Conservation (phyloP, 2,329 filamentous ascomycete species). For the Colletotrichum musae region DNA sequence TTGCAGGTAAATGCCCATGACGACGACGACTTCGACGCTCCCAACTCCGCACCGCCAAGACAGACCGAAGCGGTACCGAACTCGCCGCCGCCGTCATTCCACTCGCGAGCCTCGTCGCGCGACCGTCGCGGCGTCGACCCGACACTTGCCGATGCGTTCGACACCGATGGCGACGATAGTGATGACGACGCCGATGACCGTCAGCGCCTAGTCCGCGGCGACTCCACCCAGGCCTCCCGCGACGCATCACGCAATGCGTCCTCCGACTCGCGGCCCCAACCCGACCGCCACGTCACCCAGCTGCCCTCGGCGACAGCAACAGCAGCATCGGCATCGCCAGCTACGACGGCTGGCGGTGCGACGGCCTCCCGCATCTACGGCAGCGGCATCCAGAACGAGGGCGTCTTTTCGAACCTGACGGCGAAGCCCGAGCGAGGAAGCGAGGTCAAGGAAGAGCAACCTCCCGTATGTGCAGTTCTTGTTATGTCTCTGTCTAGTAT, state of each 20-base stretch:
- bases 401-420: conserved; percentile 95
- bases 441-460: conserved; percentile 87
- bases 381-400: conserved; percentile 85
- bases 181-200: conserved; percentile 85
- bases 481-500: not conserved
- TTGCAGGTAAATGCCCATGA: conserved; percentile 71
- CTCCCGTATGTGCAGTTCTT: conserved; percentile 78
- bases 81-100: conserved; percentile 87
- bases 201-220: conserved; percentile 86
- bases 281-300: conserved; percentile 42
- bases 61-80: conserved; percentile 59
- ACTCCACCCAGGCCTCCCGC: conserved; percentile 52
- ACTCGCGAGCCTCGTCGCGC: conserved; percentile 80
- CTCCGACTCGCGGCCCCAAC: conserved; percentile 41
- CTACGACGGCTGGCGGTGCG: conserved; percentile 42
- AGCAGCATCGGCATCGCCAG: not conserved
- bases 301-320: conserved; percentile 45
- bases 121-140: conserved; percentile 73
- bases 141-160: conserved; percentile 94
- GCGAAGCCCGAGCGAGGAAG: conserved; percentile 89
- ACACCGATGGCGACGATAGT: conserved; percentile 82
- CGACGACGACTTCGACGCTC: conserved; percentile 63
- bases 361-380: conserved; percentile 74
- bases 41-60: conserved; percentile 50
- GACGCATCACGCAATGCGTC: conserved; percentile 39